A percentile compares a stretch with the other conserved stretches of the same genome.
Conservation (phyloP, 176 grass and related monocot species). For the Avena atlantica region DNA sequence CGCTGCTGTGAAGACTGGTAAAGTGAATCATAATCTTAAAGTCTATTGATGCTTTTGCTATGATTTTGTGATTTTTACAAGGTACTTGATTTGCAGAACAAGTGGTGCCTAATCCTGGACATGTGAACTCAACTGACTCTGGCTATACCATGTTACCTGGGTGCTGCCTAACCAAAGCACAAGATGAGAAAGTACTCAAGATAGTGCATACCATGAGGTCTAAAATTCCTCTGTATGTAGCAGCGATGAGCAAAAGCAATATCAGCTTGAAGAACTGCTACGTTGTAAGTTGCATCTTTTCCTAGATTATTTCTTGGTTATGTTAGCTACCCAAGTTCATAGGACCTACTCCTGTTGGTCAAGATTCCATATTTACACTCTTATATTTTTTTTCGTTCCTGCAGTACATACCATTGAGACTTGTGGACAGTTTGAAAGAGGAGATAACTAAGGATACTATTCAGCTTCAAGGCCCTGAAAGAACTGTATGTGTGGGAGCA, state of each 20-base stretch:
- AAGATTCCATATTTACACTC: not conserved
- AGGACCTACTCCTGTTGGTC: not conserved
- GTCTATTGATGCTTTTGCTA: not conserved
- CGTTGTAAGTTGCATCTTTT: conserved; percentile 20
- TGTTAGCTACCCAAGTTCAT: not conserved
- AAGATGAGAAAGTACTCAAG: conserved; percentile 6
- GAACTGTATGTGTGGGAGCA: not conserved
- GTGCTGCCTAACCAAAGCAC: not conserved
- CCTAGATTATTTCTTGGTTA: not conserved
- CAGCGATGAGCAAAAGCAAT: not conserved
- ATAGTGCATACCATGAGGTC: not conserved
- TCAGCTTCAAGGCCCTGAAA: not conserved
- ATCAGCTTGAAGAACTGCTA: not conserved
- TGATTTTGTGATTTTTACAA: not conserved
- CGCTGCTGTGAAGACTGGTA: not conserved
- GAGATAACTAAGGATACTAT: not conserved
- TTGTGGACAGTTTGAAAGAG: not conserved
- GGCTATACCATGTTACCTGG: not conserved
- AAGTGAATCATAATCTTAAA: not conserved
- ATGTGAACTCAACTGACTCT: not conserved
- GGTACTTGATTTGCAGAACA: not conserved
- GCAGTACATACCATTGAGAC: not conserved
- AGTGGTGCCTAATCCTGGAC: not conserved
- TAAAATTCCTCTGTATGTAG: conserved; percentile 19
- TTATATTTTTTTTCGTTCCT: not conserved